Percentiles rank a stretch among this genome's conserved stretches.
Evolutionary conservation across 192 early-diverging fungal genomes (phyloP).

Genomic region (Podila clonocystis): DNA sequence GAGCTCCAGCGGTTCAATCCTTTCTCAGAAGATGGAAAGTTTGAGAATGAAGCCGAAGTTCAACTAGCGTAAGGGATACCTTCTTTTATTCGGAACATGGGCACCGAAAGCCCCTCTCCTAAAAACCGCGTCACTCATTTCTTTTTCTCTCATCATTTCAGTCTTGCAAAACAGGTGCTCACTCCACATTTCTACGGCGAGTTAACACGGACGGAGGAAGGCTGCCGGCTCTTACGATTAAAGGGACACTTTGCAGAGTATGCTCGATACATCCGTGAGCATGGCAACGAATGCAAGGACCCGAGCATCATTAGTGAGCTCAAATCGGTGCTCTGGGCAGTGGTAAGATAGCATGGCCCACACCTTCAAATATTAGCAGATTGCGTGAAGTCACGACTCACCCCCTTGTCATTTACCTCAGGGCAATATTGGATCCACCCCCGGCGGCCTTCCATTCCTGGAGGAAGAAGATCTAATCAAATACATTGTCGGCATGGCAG

Average conservation of each 20-base stretch:
- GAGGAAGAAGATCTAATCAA: slow-evolving; percentile 76
- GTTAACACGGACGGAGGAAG: slow-evolving; percentile 79
- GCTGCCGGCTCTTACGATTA: slow-evolving; percentile 68
- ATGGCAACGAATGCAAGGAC: slow-evolving; percentile 53
- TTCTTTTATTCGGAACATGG: not conserved
- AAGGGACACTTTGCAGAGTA: slow-evolving; percentile 76
- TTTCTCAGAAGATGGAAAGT: slow-evolving; percentile 45
- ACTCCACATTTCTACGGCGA: slow-evolving; percentile 85
- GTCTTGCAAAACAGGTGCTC: slow-evolving; percentile 38
- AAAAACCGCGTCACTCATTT: too few species aligned
- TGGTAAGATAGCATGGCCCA: slow-evolving; percentile 53
- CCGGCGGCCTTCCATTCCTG: slow-evolving; percentile 74
- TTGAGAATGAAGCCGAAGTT: slow-evolving; percentile 31
- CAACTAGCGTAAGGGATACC: slow-evolving; percentile 26
- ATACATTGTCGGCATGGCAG: slow-evolving; percentile 76
- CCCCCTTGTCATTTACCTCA: slow-evolving; percentile 10
- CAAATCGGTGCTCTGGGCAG: slow-evolving; percentile 83
- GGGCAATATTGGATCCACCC: slow-evolving; percentile 81
- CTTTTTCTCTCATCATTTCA: not conserved
- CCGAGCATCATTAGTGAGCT: slow-evolving; percentile 57
- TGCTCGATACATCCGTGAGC: slow-evolving; percentile 64
- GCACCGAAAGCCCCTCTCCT: too few species aligned
- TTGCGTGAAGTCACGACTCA: not conserved
- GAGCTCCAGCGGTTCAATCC: slow-evolving; percentile 46
- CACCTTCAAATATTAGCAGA: too few species aligned